These are phyloP conservation scores for Boletus subcaerulescens DNA, from an alignment of 768 basidiomycete species.

Conservation along the genomic window DNA sequence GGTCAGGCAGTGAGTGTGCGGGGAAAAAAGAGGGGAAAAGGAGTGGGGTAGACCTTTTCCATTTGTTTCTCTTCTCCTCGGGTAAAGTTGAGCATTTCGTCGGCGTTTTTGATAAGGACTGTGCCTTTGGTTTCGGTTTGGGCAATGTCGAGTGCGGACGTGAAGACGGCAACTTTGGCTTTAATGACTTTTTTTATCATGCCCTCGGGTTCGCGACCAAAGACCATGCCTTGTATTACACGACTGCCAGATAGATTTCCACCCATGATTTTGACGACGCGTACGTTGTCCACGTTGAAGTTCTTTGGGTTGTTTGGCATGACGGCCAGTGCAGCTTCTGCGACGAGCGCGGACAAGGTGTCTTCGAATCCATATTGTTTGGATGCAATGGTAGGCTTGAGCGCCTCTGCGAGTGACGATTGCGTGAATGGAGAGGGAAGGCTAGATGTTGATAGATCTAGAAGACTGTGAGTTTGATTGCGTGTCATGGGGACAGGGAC, in stretches of 20 bases:
- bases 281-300: slow-evolving; percentile 98
- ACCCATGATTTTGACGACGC: slow-evolving; percentile 99
- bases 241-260: slow-evolving; percentile 80
- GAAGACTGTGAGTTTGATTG: slow-evolving; percentile 9
- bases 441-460: slow-evolving; percentile 68
- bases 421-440: slow-evolving; percentile 71
- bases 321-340: slow-evolving; percentile 88
- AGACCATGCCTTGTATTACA: slow-evolving; percentile 98
- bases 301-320: slow-evolving; percentile 87
- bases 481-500: slow-evolving; percentile 40
- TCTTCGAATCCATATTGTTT: slow-evolving; percentile 98
- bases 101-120: slow-evolving; percentile 90
- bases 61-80: slow-evolving; percentile 94
- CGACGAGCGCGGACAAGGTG: slow-evolving; percentile 74
- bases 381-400: slow-evolving; percentile 91
- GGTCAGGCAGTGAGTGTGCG: background rate
- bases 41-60: slow-evolving; percentile 58
- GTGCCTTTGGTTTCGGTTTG: slow-evolving; percentile 99
- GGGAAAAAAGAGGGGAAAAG: background rate
- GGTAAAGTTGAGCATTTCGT: slow-evolving; percentile 97
- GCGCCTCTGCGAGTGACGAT: slow-evolving; percentile 65
- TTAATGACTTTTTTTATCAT: slow-evolving; percentile 76
- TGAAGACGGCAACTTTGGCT: slow-evolving; percentile 95
- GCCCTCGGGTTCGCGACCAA: slow-evolving; percentile 93
- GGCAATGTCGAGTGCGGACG: slow-evolving; percentile 85